A percentile compares a stretch with the other conserved stretches of the same genome.
These are phyloP conservation scores for Chalciporus piperatoides DNA, from an alignment of 1,284 basidiomycete genomes.

Conservation along the genomic window DNA sequence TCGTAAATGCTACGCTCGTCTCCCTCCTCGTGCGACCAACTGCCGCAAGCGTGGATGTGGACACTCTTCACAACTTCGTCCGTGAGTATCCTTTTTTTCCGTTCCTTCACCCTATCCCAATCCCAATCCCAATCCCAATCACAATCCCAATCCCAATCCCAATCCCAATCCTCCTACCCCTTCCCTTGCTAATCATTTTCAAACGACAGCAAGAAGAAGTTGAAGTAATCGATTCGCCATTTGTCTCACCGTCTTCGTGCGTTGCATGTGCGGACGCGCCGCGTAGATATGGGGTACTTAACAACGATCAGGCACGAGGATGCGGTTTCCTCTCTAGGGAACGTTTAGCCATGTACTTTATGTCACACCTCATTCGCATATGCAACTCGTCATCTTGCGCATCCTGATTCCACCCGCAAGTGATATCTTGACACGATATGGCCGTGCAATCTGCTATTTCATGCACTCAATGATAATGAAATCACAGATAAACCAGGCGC, in stretches of 20 bases:
- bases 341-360: slow-evolving; percentile 22
- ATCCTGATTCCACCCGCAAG: background rate
- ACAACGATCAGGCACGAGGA: slow-evolving; percentile 1
- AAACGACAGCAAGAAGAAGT: slow-evolving; percentile 79
- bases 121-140: too few relatives aligned
- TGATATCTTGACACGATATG: background rate
- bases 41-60: slow-evolving; percentile 93
- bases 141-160: too few relatives aligned
- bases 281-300: slow-evolving; percentile 6
- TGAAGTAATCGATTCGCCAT: slow-evolving; percentile 68
- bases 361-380: slow-evolving; percentile 15
- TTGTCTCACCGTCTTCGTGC: background rate
- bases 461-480: too few relatives aligned
- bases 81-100: slow-evolving; percentile 50
- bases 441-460: too few relatives aligned
- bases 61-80: slow-evolving; percentile 93
- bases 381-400: slow-evolving; percentile 14
- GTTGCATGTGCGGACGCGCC: background rate
- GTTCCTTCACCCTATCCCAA: background rate
- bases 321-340: background rate
- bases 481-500: background rate
- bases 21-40: slow-evolving; percentile 98
- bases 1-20: slow-evolving; percentile 99
- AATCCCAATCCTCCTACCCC: background rate
- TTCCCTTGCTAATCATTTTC: background rate